Conservation (phyloP, 305 asterid genomes). For the Andrographis paniculata region DNA sequence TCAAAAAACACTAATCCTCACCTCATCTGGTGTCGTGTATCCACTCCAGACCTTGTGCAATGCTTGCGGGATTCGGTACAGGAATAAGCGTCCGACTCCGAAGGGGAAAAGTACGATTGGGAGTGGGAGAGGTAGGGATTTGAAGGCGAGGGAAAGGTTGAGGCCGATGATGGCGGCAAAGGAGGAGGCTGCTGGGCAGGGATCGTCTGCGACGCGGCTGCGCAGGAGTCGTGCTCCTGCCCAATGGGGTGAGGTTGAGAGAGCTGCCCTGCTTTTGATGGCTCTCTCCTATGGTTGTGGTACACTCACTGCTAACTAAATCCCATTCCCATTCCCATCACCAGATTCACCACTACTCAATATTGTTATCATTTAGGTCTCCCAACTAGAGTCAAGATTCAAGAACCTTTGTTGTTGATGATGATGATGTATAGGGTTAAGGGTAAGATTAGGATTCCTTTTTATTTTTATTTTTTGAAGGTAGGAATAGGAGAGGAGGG, state of each 20-base stretch:
- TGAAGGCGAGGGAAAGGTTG: not conserved
- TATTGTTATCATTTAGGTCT: not conserved
- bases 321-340: too few relatives aligned
- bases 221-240: not conserved
- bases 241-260: conserved; percentile 1
- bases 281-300: not conserved
- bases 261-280: not conserved
- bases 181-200: not conserved
- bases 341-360: too few relatives aligned
- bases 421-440: not conserved
- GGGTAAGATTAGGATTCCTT: not conserved
- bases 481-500: not conserved
- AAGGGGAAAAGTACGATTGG: not conserved
- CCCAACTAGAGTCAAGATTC: too few relatives aligned
- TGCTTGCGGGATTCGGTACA: not conserved
- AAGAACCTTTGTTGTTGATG: not conserved
- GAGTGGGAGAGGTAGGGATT: not conserved
- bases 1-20: too few relatives aligned
- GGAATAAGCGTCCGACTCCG: not conserved
- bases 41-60: not conserved
- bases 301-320: too few relatives aligned
- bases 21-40: not conserved
- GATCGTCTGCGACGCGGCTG: not conserved
- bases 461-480: too few relatives aligned
- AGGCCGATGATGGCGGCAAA: not conserved